Base-by-base conservation (phyloP, 2,329 filamentous ascomycete species). In the Beauveria sp. region DNA sequence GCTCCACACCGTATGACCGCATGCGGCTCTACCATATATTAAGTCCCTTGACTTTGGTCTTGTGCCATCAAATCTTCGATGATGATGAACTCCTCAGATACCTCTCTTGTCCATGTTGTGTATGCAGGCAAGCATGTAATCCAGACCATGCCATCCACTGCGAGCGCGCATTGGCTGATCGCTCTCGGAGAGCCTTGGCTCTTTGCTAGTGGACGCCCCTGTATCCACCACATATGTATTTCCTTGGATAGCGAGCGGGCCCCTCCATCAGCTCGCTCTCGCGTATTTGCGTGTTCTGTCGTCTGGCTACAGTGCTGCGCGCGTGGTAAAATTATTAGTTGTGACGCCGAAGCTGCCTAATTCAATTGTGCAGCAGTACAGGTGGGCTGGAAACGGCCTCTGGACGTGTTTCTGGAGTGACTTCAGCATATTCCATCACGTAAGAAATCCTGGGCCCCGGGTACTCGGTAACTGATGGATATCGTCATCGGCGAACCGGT, bases 181-280 rank as follows among this genome's bases (percentile, higher is more conserved):
- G 54, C 30, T 26, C 20, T 24, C 16, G 28, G 43, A 40, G 43
- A 22, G 54, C 54, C 54, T 47, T 49, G 54, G 54, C 54, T 38
- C 20, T 40, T 58, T 58, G 30, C 10, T 58, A 58, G 45, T 47
- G 55, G 55, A 50, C 46, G 55, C 55, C 55, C n/a, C 45, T 2
- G 45, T 58, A 42, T 24, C 55, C 55, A 58, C 55, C 30, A 18
- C 22, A 20, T 7, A 12, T 40, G 24, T 34, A 58, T 26, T 58
- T 58, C 55, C 55, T 58, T 58, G 55, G 30, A 58, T 7, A 58
- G 55, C 30, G 43, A 49, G 24, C 26, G 12, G 22, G 43, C 42
- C n/a, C 50, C 42, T 47, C 54, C n/a, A 34, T 34, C 28, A 38
- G 26, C 42, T 38, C 9, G 34, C 50, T 42, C 14, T 28, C 42